Evolutionary conservation across 129 eudicot species (phyloP).

Genomic region (Pulicaria dysenterica): DNA sequence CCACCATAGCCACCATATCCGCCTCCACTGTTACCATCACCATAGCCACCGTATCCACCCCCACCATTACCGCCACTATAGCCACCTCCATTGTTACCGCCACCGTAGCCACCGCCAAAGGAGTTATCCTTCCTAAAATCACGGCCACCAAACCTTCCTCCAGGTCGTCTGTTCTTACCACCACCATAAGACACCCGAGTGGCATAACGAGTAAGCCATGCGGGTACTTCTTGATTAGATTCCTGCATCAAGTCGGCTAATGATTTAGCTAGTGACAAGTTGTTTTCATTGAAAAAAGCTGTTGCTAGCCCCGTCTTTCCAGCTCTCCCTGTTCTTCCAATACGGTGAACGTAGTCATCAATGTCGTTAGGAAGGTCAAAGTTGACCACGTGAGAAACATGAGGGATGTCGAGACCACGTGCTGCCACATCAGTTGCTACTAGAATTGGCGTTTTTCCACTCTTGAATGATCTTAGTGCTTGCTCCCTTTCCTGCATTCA

Average conservation of each 20-base stretch:
- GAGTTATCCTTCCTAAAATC: conserved; percentile 30
- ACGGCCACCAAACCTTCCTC: conserved; percentile 35
- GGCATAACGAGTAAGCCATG: conserved; percentile 35
- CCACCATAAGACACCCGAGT: conserved; percentile 25
- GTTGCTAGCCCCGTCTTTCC: conserved; percentile 35
- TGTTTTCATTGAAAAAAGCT: conserved; percentile 32
- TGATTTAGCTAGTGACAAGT: conserved; percentile 27
- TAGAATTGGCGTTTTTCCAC: conserved; percentile 32
- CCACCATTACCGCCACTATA: background rate
- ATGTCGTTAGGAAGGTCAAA: conserved; percentile 38
- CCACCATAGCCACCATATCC: conserved; percentile 23
- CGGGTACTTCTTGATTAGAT: conserved; percentile 34
- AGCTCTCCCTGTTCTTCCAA: conserved; percentile 34
- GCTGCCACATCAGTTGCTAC: conserved; percentile 39
- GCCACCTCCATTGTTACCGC: conserved; percentile 5
- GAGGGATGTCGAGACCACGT: conserved; percentile 31
- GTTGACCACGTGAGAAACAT: conserved; percentile 32
- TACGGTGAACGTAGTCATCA: conserved; percentile 31
- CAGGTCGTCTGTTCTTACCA: conserved; percentile 34
- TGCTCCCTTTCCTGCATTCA: conserved; percentile 33
- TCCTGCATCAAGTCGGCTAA: conserved; percentile 32
- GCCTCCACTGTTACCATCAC: conserved; percentile 18
- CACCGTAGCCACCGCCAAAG: conserved; percentile 18
- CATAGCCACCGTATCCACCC: conserved; percentile 10
- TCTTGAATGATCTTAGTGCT: conserved; percentile 33